These are phyloP conservation scores for Acer yangbiense DNA, from an alignment of 345 rosid genomes.

Conservation along the genomic window DNA sequence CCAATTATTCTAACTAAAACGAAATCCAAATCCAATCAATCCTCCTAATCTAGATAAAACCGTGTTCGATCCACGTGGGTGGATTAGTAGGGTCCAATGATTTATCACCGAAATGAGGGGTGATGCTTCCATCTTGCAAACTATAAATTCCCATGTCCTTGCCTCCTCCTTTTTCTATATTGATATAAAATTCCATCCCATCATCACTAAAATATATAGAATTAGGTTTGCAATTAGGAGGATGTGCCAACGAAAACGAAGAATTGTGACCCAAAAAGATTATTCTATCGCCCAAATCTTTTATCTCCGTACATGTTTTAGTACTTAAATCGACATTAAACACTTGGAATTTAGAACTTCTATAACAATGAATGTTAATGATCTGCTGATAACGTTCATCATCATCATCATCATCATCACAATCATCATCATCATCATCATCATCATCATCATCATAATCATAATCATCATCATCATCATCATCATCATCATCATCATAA, in stretches of 20 bases:
- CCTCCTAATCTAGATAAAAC: neutral
- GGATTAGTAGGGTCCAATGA: neutral
- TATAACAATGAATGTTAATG: no score
- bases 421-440: no score
- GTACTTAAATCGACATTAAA: neutral
- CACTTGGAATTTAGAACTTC: neutral
- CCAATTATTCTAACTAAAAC: no score
- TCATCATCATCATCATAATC: no score
- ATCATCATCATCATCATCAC: no score
- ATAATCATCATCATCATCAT: no score
- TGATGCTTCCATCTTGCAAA: neutral
- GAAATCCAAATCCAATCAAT: no score
- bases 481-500: no score
- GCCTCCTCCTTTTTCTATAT: neutral
- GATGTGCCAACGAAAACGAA: neutral
- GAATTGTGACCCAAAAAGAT: constrained; percentile 8
- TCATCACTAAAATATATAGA: constrained; percentile 3
- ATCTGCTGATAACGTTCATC: no score
- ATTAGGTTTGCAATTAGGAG: neutral
- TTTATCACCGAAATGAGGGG: no score
- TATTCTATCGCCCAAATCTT: neutral
- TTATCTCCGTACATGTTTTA: neutral
- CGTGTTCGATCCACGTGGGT: neutral
- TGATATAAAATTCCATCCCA: neutral
- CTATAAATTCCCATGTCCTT: no score